Conservation (phyloP, 176 grass and related monocot species). For the Zea mays region DNA sequence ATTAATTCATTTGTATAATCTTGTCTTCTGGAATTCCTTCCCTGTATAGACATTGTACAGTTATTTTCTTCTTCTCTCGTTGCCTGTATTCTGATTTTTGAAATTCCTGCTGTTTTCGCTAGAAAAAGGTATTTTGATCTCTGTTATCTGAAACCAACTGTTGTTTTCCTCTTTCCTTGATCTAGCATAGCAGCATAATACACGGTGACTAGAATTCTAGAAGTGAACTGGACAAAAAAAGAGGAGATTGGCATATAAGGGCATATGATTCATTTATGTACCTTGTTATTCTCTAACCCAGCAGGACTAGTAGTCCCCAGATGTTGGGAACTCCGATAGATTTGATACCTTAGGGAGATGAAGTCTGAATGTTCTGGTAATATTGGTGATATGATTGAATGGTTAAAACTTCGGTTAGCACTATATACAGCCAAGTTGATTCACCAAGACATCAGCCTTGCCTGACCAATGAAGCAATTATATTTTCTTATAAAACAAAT, state of each 20-base stretch:
- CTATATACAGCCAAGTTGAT: background rate
- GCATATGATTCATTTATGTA: background rate
- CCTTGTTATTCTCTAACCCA: background rate
- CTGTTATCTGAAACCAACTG: background rate
- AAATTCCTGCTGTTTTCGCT: background rate
- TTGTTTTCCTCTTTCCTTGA: background rate
- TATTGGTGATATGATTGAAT: background rate
- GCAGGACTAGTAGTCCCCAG: constrained; percentile 2
- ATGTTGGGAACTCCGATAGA: background rate
- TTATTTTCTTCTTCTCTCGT: background rate
- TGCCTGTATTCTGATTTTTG: background rate
- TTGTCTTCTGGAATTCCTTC: background rate
- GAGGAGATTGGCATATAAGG: background rate
- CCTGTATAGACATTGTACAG: background rate
- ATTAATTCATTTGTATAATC: constrained; percentile 2
- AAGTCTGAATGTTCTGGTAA: background rate
- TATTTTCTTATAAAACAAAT: background rate
- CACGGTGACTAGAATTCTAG: background rate
- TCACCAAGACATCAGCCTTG: background rate
- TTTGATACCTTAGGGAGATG: background rate
- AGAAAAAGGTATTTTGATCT: constrained; percentile 39
- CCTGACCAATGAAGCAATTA: background rate
- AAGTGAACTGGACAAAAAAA: background rate
- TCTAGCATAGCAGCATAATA: background rate
- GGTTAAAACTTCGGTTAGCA: background rate